phyloP scores from a whole-genome alignment of 805 yeast species.

The Jamesozyma gamospora region DNA sequence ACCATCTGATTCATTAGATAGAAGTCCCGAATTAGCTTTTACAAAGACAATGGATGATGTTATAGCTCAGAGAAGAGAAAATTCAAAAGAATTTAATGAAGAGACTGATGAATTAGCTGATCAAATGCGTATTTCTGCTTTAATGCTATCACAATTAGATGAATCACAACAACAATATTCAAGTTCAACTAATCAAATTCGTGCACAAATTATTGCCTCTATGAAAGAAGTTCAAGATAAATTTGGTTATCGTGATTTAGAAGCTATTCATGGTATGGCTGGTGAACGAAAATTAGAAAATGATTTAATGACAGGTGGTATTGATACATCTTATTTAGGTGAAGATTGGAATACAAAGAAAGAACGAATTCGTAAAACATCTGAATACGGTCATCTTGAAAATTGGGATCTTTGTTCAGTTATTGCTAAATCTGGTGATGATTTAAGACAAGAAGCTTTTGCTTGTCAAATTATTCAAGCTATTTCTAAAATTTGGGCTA shows the following conservation, averaged over 20 bases:
- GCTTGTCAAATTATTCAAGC: conserved; percentile 91
- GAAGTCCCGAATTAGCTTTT: conserved; percentile 32
- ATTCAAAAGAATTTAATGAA: conserved; percentile 13
- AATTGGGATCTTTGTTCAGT: conserved; percentile 95
- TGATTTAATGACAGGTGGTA: conserved; percentile 79
- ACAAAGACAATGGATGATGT: conserved; percentile 28
- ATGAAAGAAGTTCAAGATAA: conserved; percentile 72
- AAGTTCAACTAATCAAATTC: conserved; percentile 51
- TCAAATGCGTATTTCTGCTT: conserved; percentile 93
- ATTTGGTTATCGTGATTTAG: conserved; percentile 42
- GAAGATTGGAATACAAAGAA: conserved; percentile 89
- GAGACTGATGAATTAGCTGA: conserved; percentile 56
- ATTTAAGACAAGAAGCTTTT: conserved; percentile 92
- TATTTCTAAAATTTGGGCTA: conserved; percentile 76
- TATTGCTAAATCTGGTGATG: conserved; percentile 93
- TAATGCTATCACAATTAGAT: conserved; percentile 87
- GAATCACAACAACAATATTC: conserved; percentile 40
- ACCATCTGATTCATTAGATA: conserved; percentile 25
- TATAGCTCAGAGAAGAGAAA: conserved; percentile 6
- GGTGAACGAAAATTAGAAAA: conserved; percentile 90
- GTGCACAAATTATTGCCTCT: conserved; percentile 57
- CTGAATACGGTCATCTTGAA: conserved; percentile 74
- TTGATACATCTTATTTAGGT: conserved; percentile 56
- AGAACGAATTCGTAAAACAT: conserved; percentile 65
- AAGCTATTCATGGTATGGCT: conserved; percentile 53